A percentile compares a stretch with the other conserved stretches of the same genome.
Conservation (phyloP, 345 rosid genomes). For the Arabidopsis thaliana region DNA sequence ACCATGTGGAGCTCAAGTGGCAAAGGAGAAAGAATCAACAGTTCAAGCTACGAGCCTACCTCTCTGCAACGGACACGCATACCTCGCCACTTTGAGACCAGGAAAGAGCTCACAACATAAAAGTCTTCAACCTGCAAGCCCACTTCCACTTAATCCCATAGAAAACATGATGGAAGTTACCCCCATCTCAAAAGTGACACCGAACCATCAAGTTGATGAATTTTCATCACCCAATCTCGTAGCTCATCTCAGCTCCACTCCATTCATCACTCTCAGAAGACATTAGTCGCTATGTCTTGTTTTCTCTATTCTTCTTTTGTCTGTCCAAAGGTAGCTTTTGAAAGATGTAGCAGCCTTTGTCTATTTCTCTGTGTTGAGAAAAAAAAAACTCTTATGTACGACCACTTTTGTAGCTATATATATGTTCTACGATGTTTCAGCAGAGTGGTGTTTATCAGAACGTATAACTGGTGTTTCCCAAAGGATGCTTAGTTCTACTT, state of each 20-base stretch:
- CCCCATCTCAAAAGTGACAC: constrained; percentile 44
- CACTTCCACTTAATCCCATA: constrained; percentile 60
- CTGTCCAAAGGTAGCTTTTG: constrained; percentile 25
- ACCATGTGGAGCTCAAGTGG: constrained; percentile 56
- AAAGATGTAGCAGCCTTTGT: constrained; percentile 29
- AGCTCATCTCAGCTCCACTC: constrained; percentile 63
- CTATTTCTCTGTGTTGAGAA: constrained; percentile 28
- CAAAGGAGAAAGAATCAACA: constrained; percentile 60
- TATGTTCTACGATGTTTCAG: no score
- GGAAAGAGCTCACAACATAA: constrained; percentile 45
- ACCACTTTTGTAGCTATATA: background rate
- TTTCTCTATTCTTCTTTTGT: constrained; percentile 18
- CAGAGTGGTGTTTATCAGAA: no score
- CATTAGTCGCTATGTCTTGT: constrained; percentile 39
- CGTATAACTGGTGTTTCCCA: no score
- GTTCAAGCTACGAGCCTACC: constrained; percentile 59
- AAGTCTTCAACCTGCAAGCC: constrained; percentile 48
- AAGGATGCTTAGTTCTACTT: no score
- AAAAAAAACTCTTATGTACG: constrained; percentile 7
- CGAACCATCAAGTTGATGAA: constrained; percentile 48
- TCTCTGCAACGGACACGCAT: constrained; percentile 48
- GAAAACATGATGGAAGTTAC: constrained; percentile 61
- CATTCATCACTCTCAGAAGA: constrained; percentile 58
- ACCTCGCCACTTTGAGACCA: constrained; percentile 63
- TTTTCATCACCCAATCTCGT: constrained; percentile 50